Conservation (phyloP, 805 yeast genomes). For the Starmera dryadoides region DNA sequence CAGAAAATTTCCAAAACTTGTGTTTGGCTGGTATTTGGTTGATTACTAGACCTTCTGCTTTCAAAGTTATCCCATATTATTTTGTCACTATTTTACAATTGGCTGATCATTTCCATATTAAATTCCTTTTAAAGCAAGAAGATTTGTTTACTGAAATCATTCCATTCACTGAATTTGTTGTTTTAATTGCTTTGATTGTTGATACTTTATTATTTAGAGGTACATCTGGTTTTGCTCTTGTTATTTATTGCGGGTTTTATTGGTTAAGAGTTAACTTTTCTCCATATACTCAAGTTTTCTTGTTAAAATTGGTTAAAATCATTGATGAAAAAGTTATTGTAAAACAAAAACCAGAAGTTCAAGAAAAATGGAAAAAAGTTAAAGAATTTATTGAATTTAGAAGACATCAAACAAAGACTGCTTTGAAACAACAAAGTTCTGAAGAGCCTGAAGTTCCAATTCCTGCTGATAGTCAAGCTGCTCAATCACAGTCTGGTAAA, state of each 20-base stretch:
- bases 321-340: conserved; percentile 26
- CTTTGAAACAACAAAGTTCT: conserved; percentile 3
- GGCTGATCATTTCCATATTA: conserved; percentile 31
- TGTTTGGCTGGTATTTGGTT: conserved; percentile 52
- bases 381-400: conserved; percentile 34
- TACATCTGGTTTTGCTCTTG: conserved; percentile 63
- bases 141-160: conserved; percentile 36
- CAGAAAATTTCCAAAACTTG: conserved; percentile 70
- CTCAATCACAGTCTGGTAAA: neutral
- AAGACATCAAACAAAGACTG: conserved; percentile 25
- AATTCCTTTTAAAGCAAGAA: conserved; percentile 31
- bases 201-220: conserved; percentile 59
- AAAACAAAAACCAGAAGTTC: conserved; percentile 19
- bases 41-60: conserved; percentile 54
- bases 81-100: conserved; percentile 54
- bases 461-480: neutral
- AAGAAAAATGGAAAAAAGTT: conserved; percentile 29
- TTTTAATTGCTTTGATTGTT: conserved; percentile 43
- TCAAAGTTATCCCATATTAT: conserved; percentile 56
- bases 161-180: conserved; percentile 53
- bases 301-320: conserved; percentile 21
- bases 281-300: conserved; percentile 29
- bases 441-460: neutral
- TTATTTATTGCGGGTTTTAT: conserved; percentile 48
- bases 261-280: conserved; percentile 64